phyloP scores from a whole-genome alignment of 805 yeast genomes.

The Wickerhamiella sorbophila region DNA sequence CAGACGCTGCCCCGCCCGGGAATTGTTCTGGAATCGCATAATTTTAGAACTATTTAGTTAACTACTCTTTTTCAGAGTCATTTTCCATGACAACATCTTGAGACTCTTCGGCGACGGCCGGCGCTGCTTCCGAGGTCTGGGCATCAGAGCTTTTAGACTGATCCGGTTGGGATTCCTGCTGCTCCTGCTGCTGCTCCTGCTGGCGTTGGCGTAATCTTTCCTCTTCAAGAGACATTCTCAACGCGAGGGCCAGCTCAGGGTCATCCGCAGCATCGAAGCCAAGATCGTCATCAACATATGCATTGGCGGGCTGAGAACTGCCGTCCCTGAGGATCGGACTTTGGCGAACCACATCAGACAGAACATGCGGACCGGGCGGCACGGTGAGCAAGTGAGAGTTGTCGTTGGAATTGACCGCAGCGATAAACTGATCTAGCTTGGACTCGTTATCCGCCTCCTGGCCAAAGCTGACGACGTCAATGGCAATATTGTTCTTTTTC shows the following conservation, averaged over 20 bases:
- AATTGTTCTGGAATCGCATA: too few species aligned
- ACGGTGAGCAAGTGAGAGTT: constrained; percentile 59
- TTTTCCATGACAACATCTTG: not conserved
- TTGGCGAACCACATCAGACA: constrained; percentile 66
- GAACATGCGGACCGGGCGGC: constrained; percentile 74
- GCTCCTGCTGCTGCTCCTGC: constrained; percentile 30
- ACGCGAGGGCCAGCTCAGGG: constrained; percentile 92
- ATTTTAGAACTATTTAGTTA: too few species aligned
- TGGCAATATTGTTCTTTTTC: constrained; percentile 83
- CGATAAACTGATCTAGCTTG: constrained; percentile 64
- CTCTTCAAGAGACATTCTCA: constrained; percentile 87
- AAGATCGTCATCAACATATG: constrained; percentile 31
- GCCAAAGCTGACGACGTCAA: constrained; percentile 86
- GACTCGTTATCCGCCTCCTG: constrained; percentile 67
- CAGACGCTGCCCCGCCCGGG: too few species aligned
- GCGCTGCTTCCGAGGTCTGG: not conserved
- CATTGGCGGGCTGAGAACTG: constrained; percentile 46
- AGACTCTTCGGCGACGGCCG: not conserved
- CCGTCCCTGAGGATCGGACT: constrained; percentile 45
- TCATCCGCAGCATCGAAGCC: constrained; percentile 83
- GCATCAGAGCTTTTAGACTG: not conserved
- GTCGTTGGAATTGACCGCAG: constrained; percentile 45
- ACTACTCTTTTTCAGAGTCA: not conserved
- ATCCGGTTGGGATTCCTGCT: not conserved
- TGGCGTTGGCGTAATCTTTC: constrained; percentile 60